These are phyloP conservation scores for Globisporangium perplexum DNA, from an alignment of 352 stramenopile genomes.

Conservation along the genomic window DNA sequence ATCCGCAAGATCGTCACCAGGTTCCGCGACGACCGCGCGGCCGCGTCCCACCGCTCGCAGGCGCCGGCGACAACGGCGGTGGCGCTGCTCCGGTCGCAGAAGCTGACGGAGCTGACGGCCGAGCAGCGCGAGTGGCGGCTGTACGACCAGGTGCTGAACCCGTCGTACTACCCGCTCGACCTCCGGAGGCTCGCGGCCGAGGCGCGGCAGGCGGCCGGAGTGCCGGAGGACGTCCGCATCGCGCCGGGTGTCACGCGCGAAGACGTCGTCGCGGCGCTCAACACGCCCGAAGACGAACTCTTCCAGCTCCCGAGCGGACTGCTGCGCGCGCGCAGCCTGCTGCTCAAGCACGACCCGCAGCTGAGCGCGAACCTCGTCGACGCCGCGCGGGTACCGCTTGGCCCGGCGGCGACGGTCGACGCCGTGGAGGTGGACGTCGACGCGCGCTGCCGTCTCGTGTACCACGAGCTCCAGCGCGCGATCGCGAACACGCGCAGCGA, in stretches of 20 bases:
- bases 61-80: slow-evolving; percentile 28
- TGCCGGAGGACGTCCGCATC: slow-evolving; percentile 15
- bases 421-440: slow-evolving; percentile 84
- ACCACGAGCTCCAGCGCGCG: slow-evolving; percentile 87
- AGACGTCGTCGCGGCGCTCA: slow-evolving; percentile 49
- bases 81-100: slow-evolving; percentile 42
- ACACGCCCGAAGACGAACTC: slow-evolving; percentile 67
- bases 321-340: slow-evolving; percentile 46
- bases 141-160: slow-evolving; percentile 69
- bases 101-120: slow-evolving; percentile 36
- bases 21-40: slow-evolving; percentile 48
- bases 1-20: slow-evolving; percentile 66
- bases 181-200: slow-evolving; percentile 33
- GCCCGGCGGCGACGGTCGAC: slow-evolving; percentile 20
- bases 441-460: slow-evolving; percentile 78
- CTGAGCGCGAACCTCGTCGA: slow-evolving; percentile 46
- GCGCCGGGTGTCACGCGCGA: slow-evolving; percentile 43
- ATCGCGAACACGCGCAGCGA: slow-evolving; percentile 77
- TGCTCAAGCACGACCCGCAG: slow-evolving; percentile 64
- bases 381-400: slow-evolving; percentile 30
- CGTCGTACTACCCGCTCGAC: slow-evolving; percentile 56
- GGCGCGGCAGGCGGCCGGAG: not conserved
- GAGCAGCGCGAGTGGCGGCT: slow-evolving; percentile 70
- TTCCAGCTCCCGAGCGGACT: slow-evolving; percentile 58
- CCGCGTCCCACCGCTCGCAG: not conserved